Evolutionary conservation across 345 rosid species (phyloP), one percentile per base, ranked within the genome.

Genomic region (Noccaea bulbosa): DNA sequence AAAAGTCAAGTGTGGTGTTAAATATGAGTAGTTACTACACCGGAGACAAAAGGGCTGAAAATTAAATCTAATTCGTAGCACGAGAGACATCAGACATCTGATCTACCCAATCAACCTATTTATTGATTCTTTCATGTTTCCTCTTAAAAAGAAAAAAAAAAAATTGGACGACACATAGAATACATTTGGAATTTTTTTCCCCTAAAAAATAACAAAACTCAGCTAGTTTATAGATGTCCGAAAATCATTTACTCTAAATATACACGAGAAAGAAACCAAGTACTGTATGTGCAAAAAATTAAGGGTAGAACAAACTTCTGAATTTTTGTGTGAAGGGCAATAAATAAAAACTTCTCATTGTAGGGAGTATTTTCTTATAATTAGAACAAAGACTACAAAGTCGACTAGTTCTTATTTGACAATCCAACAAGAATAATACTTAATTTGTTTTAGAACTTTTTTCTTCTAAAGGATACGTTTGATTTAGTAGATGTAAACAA

Each of bases 31-130:
- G 51, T 67, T 49, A 67, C 62, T 67, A 43, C 49, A 22, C 8
- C 73, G 41, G 57, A 12, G 78, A 74, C 73, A 74, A 59, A 74
- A 35, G 34, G 22, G 35, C 3, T 44, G 33, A 20, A 53, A 65
- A 58, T 57, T 73, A 65, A 65, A 39, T 40, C 39, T 60, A 47
- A 74, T 74, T 34, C 68, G 22, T 59, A 60, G 78, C 78, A 74
- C 73, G 73, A 74, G 73, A 74, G 22, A 43, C 14, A 73, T 24
- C 30, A 27, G 30, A 27, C 30, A 27, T 27, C 30, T 27, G 30
- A 27, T 27, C 68, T 59, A 16, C 72, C 78, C 66, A 67, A 44
- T 60, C 68, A 43, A 51, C 7, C 27, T 50, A 59, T 67, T 51
- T 52, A 45, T 68, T 52, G 69, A 67, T 34, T 43, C 14, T 67